These are phyloP conservation scores for Juncus inflexus DNA, from an alignment of 176 grass and related monocot genomes.

Conservation along the genomic window DNA sequence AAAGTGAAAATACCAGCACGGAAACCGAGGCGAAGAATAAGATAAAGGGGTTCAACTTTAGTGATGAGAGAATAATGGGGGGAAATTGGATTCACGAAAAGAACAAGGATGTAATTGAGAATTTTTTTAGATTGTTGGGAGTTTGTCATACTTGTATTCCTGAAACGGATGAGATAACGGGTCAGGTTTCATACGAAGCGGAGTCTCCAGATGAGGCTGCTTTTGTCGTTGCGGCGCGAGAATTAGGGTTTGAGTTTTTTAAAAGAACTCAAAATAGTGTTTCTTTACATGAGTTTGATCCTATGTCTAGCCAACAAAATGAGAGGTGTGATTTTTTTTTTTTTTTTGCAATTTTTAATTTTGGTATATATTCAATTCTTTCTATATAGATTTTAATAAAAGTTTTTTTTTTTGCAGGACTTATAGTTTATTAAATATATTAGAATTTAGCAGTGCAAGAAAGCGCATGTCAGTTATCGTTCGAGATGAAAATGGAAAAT, in stretches of 20 bases:
- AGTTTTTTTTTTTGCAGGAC: slow-evolving; percentile 32
- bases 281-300: slow-evolving; percentile 60
- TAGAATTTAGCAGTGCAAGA: slow-evolving; percentile 84
- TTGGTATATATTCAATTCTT: slow-evolving; percentile 3
- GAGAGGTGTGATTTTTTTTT: slow-evolving; percentile 46
- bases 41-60: slow-evolving; percentile 85
- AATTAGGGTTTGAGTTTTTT: slow-evolving; percentile 81
- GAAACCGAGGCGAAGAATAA: slow-evolving; percentile 10
- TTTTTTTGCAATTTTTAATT: neutral
- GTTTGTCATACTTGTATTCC: slow-evolving; percentile 91
- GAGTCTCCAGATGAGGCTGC: slow-evolving; percentile 93
- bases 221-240: slow-evolving; percentile 71
- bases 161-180: slow-evolving; percentile 56
- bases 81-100: slow-evolving; percentile 64
- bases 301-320: slow-evolving; percentile 36
- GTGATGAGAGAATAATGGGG: slow-evolving; percentile 66
- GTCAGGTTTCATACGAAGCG: slow-evolving; percentile 74
- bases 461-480: slow-evolving; percentile 91
- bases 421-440: slow-evolving; percentile 69
- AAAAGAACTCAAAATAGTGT: slow-evolving; percentile 58
- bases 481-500: slow-evolving; percentile 55
- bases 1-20: slow-evolving; percentile 4
- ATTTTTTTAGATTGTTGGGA: slow-evolving; percentile 61
- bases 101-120: slow-evolving; percentile 40
- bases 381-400: too few species aligned